These are phyloP conservation scores for Colletotrichum agaves DNA, from an alignment of 2,329 filamentous ascomycete genomes.

Conservation along the genomic window DNA sequence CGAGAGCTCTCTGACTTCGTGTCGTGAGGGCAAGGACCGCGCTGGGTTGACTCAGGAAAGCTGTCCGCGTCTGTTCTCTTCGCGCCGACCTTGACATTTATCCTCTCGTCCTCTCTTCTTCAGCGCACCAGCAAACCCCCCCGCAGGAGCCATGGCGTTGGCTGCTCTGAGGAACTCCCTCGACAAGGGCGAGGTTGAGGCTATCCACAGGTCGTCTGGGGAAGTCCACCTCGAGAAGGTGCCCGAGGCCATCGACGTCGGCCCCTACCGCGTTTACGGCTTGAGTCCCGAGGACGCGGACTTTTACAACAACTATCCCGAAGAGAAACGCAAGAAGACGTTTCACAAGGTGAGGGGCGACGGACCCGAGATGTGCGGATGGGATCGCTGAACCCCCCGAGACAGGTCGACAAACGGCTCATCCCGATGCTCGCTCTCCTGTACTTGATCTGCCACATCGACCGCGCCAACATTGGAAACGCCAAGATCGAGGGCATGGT, in stretches of 20 bases:
- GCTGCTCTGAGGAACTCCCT: conserved; percentile 25
- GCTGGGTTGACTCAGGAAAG: too few relatives aligned
- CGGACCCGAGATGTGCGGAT: too few relatives aligned
- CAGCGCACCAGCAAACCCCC: not conserved
- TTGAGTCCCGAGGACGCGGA: conserved; percentile 44
- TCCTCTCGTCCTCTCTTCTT: rapidly evolving
- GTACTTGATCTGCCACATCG: conserved; percentile 67
- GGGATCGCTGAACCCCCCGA: not conserved
- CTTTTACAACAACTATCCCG: conserved; percentile 44
- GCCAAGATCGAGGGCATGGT: conserved; percentile 58
- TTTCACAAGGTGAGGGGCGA: conserved; percentile 37
- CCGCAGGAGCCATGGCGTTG: not conserved
- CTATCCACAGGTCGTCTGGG: conserved; percentile 16
- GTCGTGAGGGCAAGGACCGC: too few relatives aligned
- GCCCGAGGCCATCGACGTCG: conserved; percentile 42
- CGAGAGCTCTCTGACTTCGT: not conserved
- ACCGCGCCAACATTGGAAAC: conserved; percentile 62
- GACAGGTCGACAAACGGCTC: conserved; percentile 39
- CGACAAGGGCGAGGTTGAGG: conserved; percentile 32
- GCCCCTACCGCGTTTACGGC: conserved; percentile 45
- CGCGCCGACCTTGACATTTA: too few relatives aligned
- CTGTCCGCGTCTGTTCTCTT: not conserved
- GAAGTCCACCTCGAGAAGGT: conserved; percentile 33
- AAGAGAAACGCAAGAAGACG: conserved; percentile 41
- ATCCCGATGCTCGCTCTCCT: conserved; percentile 65